These are phyloP conservation scores for Neurospora terricola DNA, from an alignment of 495 filamentous ascomycete genomes.

Conservation along the genomic window DNA sequence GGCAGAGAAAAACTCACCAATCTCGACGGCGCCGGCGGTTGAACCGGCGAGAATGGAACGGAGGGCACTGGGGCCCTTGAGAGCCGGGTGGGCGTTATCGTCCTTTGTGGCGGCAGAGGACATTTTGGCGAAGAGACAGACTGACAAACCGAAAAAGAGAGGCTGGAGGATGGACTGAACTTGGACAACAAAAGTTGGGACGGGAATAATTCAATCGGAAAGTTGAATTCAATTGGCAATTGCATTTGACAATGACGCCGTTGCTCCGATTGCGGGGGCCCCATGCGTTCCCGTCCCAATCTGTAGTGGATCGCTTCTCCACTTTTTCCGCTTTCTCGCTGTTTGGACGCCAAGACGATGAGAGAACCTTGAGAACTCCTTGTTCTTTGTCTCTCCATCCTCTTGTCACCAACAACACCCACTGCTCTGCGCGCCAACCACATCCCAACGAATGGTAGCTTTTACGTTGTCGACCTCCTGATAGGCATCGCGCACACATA, in stretches of 20 bases:
- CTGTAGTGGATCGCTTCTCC: background rate
- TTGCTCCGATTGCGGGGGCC: background rate
- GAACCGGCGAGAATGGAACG: constrained; percentile 84
- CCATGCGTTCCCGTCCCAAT: background rate
- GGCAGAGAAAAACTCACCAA: constrained; percentile 44
- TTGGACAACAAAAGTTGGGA: background rate
- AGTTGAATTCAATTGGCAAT: too few species aligned
- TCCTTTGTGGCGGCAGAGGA: constrained; percentile 18
- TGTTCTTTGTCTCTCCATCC: background rate
- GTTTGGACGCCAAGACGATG: background rate
- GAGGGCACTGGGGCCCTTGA: constrained; percentile 62
- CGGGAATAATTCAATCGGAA: background rate
- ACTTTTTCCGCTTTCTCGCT: background rate
- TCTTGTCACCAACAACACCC: background rate
- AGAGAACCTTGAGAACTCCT: background rate
- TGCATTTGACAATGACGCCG: background rate
- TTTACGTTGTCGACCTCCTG: background rate
- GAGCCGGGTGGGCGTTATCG: constrained; percentile 14
- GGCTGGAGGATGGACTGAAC: background rate
- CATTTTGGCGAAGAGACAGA: constrained; percentile 9
- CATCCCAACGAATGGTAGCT: background rate
- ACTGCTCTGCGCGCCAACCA: background rate
- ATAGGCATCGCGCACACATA: background rate
- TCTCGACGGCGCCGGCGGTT: constrained; percentile 88
- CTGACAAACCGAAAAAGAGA: background rate